Evolutionary conservation across 495 filamentous ascomycete species (phyloP).

Genomic region (Cercophora sp.): DNA sequence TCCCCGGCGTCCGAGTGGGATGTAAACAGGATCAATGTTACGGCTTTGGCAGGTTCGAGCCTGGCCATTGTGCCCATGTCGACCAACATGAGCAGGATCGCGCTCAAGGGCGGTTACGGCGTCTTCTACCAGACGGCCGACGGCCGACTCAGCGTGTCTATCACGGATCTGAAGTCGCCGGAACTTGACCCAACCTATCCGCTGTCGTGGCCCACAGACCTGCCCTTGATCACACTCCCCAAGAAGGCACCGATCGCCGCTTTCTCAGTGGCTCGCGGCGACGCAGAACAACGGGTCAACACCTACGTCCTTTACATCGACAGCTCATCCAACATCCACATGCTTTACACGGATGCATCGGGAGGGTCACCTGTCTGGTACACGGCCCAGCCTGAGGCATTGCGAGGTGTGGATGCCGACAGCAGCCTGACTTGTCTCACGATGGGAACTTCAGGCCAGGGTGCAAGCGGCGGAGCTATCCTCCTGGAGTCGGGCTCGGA

Average conservation of each 20-base stretch:
- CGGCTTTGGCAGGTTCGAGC: neutral
- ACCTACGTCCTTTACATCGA: slow-evolving; percentile 18
- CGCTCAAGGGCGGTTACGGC: slow-evolving; percentile 17
- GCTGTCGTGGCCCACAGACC: slow-evolving; percentile 13
- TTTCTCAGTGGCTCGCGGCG: slow-evolving; percentile 14
- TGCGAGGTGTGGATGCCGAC: slow-evolving; percentile 12
- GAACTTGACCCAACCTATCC: neutral
- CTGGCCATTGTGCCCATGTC: slow-evolving; percentile 17
- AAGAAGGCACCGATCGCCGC: slow-evolving; percentile 8
- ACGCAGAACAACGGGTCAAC: slow-evolving; percentile 11
- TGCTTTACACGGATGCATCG: slow-evolving; percentile 10
- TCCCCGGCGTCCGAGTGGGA: slow-evolving; percentile 8
- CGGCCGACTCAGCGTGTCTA: neutral
- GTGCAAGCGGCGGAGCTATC: neutral
- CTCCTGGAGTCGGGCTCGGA: slow-evolving; percentile 5
- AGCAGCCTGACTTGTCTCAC: slow-evolving; percentile 19
- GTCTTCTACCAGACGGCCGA: slow-evolving; percentile 16
- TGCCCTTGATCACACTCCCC: slow-evolving; percentile 4
- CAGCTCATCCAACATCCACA: slow-evolving; percentile 6
- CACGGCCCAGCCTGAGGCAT: slow-evolving; percentile 7
- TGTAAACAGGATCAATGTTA: neutral
- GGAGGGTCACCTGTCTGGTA: slow-evolving; percentile 2
- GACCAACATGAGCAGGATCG: slow-evolving; percentile 9
- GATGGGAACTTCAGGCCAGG: slow-evolving; percentile 7
- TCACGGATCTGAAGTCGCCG: slow-evolving; percentile 5